Conservation (phyloP, 805 yeast species). For the Starmerella potacharoeniae region DNA sequence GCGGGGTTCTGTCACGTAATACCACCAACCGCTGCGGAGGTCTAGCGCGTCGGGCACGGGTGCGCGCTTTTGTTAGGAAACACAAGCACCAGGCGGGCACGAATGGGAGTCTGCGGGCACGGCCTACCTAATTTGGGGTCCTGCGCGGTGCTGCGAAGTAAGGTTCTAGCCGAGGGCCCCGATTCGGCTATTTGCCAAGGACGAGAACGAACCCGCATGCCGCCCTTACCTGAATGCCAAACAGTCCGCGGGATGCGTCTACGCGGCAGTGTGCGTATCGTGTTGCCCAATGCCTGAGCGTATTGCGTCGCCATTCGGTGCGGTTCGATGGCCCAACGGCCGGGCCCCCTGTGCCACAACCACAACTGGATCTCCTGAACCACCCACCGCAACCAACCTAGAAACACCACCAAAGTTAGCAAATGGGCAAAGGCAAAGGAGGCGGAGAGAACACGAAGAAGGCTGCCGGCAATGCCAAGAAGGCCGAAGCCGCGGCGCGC, state of each 20-base stretch:
- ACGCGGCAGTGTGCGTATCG: neutral
- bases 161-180: neutral
- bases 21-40: neutral
- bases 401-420: neutral
- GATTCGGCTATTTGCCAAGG: neutral
- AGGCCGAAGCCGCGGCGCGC: conserved; percentile 52
- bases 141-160: too few species aligned
- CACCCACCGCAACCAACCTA: neutral
- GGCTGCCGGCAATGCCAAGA: conserved; percentile 53
- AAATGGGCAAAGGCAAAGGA: conserved; percentile 20
- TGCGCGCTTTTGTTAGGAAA: too few species aligned
- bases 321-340: neutral
- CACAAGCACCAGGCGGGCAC: too few species aligned
- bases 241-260: neutral
- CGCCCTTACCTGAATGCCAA: neutral
- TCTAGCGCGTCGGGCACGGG: too few species aligned
- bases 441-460: conserved; percentile 22
- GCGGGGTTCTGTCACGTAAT: conserved; percentile 4
- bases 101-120: too few species aligned
- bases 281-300: too few species aligned
- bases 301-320: neutral
- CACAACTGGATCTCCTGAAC: too few species aligned
- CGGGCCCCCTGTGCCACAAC: too few species aligned
- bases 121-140: too few species aligned
- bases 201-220: neutral